Conservation (phyloP, 768 basidiomycete species). For the Asterophora lycoperdoides region DNA sequence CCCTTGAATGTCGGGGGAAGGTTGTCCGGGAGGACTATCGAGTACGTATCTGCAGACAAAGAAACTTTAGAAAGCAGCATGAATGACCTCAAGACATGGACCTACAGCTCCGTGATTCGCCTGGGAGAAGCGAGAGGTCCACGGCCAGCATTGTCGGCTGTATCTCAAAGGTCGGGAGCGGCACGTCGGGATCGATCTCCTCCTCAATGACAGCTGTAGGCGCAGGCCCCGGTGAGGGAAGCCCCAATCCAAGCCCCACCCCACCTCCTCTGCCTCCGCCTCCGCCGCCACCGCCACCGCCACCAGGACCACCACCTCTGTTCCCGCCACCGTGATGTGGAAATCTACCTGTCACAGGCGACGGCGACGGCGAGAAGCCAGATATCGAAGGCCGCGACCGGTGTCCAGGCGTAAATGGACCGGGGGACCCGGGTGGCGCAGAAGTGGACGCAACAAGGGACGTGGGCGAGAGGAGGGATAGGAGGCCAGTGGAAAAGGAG, state of each 20-base stretch:
- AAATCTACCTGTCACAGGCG: constrained; percentile 13
- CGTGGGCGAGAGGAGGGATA: constrained; percentile 45
- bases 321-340: constrained; percentile 1
- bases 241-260: constrained; percentile 13
- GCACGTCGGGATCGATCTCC: constrained; percentile 55
- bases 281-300: constrained; percentile 12
- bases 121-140: constrained; percentile 77
- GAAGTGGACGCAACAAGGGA: constrained; percentile 21
- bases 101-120: constrained; percentile 81
- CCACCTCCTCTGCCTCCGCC: constrained; percentile 20
- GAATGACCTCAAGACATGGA: constrained; percentile 15
- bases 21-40: constrained; percentile 65
- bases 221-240: no score
- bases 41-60: constrained; percentile 65
- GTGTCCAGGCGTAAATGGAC: constrained; percentile 6
- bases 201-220: constrained; percentile 25
- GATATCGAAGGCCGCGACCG: constrained; percentile 7
- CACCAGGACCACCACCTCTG: constrained; percentile 6
- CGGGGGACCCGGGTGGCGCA: constrained; percentile 7
- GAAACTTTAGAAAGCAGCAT: neutral
- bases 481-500: constrained; percentile 48
- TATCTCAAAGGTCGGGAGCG: constrained; percentile 81
- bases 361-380: constrained; percentile 9
- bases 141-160: constrained; percentile 88
- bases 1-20: constrained; percentile 92